phyloP scores from a whole-genome alignment of 352 stramenopile species.

The Saprolegnia parasitica region DNA sequence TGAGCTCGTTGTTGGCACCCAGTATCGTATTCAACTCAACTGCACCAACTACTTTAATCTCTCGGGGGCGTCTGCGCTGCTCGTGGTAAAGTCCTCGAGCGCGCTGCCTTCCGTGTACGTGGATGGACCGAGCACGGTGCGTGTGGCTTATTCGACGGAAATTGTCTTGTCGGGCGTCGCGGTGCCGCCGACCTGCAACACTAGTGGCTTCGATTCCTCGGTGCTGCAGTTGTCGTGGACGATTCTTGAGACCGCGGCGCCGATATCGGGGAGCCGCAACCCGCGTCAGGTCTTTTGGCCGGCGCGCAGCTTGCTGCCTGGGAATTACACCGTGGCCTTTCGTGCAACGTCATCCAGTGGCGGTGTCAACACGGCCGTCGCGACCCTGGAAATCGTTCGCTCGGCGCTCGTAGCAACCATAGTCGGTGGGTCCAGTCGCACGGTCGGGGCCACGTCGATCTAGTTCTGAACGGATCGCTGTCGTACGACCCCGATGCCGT shows the following conservation, averaged over 20 bases:
- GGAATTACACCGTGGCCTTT: neutral
- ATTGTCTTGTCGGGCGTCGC: slow-evolving; percentile 44
- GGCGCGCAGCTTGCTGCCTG: neutral
- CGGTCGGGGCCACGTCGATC: neutral
- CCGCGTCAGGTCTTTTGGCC: neutral
- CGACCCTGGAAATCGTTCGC: neutral
- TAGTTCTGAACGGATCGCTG: neutral
- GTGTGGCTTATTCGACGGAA: slow-evolving; percentile 39
- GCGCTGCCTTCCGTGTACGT: slow-evolving; percentile 56
- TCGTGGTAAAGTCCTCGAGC: slow-evolving; percentile 45
- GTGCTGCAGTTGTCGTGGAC: slow-evolving; percentile 38
- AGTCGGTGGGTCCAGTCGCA: neutral
- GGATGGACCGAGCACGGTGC: slow-evolving; percentile 40
- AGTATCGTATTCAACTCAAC: slow-evolving; percentile 45
- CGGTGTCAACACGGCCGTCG: neutral
- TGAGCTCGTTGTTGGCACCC: slow-evolving; percentile 36
- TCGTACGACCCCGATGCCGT: neutral
- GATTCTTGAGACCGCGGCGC: neutral
- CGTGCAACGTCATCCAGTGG: neutral
- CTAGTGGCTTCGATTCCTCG: slow-evolving; percentile 14
- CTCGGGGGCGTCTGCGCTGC: slow-evolving; percentile 41
- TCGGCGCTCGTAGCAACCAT: neutral
- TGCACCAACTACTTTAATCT: slow-evolving; percentile 51
- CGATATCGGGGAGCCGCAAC: neutral
- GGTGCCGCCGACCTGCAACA: slow-evolving; percentile 42